Evolutionary conservation across 2,329 filamentous ascomycete species (phyloP).

Genomic region (Acrocalymma vagum): DNA sequence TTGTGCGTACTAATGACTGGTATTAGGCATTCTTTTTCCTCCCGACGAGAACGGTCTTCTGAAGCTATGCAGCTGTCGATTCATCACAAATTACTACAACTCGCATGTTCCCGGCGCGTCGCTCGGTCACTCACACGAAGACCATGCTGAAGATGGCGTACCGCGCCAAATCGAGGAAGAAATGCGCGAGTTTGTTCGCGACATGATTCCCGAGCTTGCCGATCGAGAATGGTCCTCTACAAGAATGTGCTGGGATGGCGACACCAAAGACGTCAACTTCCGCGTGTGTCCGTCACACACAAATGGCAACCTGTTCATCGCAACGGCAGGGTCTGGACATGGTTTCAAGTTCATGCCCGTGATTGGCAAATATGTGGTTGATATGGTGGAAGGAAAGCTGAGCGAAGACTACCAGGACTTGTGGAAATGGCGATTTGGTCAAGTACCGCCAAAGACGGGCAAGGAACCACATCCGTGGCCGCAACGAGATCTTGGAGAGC

Average conservation of each 20-base stretch:
- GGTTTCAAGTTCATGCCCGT: slow-evolving; percentile 66
- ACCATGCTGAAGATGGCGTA: slow-evolving; percentile 1
- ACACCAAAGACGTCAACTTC: slow-evolving; percentile 8
- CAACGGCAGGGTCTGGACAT: slow-evolving; percentile 65
- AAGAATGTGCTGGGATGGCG: slow-evolving; percentile 9
- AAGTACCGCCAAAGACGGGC: slow-evolving; percentile 2
- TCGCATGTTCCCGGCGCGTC: not conserved
- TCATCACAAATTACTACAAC: slow-evolving; percentile 22
- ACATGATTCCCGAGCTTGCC: slow-evolving; percentile 4
- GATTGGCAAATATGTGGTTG: slow-evolving; percentile 60
- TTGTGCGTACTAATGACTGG: no score
- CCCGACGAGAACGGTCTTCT: slow-evolving; percentile 25
- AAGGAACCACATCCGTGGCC: slow-evolving; percentile 10
- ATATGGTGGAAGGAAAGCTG: slow-evolving; percentile 49
- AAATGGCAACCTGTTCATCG: slow-evolving; percentile 57
- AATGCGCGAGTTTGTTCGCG: slow-evolving; percentile 4
- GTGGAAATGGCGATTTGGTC: slow-evolving; percentile 11
- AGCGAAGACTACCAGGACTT: slow-evolving; percentile 7
- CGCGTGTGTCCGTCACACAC: slow-evolving; percentile 54
- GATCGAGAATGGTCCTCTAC: slow-evolving; percentile 6
- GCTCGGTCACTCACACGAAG: slow-evolving; percentile 1
- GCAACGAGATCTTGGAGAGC: slow-evolving; percentile 5
- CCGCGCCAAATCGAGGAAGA: slow-evolving; percentile 2
- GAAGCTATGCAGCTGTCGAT: slow-evolving; percentile 24
- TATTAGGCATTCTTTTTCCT: slow-evolving; percentile 26